Conservation (phyloP, 768 basidiomycete species). For the Pisolithus microcarpus region DNA sequence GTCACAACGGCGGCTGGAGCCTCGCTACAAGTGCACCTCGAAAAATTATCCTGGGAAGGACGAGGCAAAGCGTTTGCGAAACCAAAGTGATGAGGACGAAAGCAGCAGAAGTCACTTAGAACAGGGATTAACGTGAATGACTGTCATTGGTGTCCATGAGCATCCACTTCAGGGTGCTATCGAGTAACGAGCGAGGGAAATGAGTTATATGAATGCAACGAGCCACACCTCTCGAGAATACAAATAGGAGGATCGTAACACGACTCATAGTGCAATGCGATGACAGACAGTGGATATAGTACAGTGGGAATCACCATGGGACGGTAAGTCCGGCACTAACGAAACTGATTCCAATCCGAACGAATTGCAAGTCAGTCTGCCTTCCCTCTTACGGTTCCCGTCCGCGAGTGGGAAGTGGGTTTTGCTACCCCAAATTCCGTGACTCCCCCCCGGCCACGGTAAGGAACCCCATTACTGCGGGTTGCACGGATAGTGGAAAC, state of each 20-base stretch:
- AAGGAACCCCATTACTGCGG: slow-evolving; percentile 4
- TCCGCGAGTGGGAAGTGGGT: slow-evolving; percentile 22
- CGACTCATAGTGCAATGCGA: slow-evolving; percentile 5
- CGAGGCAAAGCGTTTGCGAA: too few species aligned
- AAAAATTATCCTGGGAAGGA: too few species aligned
- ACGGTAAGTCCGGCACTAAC: neutral
- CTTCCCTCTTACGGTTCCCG: slow-evolving; percentile 17
- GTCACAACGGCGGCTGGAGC: too few species aligned
- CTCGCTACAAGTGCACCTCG: too few species aligned
- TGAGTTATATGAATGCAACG: too few species aligned
- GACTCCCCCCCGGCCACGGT: slow-evolving; percentile 8
- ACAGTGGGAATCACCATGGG: slow-evolving; percentile 13
- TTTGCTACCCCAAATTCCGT: slow-evolving; percentile 10
- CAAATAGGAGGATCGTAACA: neutral
- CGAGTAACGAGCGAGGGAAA: too few species aligned
- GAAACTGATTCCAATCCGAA: neutral
- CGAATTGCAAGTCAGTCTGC: slow-evolving; percentile 6
- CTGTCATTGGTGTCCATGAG: too few species aligned
- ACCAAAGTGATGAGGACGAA: too few species aligned
- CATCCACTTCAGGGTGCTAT: too few species aligned
- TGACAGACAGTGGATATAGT: slow-evolving; percentile 11
- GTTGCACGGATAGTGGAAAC: slow-evolving; percentile 10
- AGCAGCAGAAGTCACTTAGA: too few species aligned
- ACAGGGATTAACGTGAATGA: too few species aligned
- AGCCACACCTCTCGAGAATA: neutral